Conservation (phyloP, 768 basidiomycete genomes). For the Tricholoma hemisulphureum region DNA sequence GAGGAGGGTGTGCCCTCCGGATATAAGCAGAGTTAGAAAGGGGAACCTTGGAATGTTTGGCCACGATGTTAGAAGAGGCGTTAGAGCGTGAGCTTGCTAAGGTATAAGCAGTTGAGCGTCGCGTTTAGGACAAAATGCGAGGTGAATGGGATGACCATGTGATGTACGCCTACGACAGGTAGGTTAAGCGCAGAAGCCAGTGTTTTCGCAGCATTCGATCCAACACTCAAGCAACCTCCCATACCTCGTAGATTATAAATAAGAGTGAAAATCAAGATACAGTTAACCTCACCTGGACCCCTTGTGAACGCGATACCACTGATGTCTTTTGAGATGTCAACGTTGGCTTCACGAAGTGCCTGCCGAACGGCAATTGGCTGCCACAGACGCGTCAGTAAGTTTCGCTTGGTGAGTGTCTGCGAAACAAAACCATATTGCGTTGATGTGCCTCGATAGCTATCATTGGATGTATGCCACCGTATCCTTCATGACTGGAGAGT, state of each 20-base stretch:
- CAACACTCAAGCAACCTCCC: constrained; percentile 75
- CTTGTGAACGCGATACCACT: constrained; percentile 91
- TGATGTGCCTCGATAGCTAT: constrained; percentile 78
- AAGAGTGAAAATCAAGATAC: constrained; percentile 3
- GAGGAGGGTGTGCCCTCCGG: constrained; percentile 93
- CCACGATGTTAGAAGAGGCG: constrained; percentile 64
- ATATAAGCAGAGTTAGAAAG: constrained; percentile 84
- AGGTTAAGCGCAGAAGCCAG: constrained; percentile 76
- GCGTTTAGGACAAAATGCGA: background rate
- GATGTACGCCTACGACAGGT: constrained; percentile 88
- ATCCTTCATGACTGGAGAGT: constrained; percentile 48
- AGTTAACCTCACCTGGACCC: constrained; percentile 64
- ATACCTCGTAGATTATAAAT: constrained; percentile 49
- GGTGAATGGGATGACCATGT: constrained; percentile 65
- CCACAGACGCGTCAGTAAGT: background rate
- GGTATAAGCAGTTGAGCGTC: constrained; percentile 2
- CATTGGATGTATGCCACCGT: constrained; percentile 78
- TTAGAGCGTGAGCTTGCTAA: constrained; percentile 93
- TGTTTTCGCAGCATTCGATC: constrained; percentile 79
- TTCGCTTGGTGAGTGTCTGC: background rate
- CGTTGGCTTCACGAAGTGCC: constrained; percentile 64
- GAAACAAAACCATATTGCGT: constrained; percentile 58
- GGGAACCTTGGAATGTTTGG: constrained; percentile 62
- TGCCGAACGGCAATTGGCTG: constrained; percentile 72
- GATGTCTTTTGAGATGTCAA: constrained; percentile 56